A percentile compares a stretch with the other conserved stretches of the same genome.
phyloP scores from a whole-genome alignment of 257 asterid genomes.

The Petrea volubilis region DNA sequence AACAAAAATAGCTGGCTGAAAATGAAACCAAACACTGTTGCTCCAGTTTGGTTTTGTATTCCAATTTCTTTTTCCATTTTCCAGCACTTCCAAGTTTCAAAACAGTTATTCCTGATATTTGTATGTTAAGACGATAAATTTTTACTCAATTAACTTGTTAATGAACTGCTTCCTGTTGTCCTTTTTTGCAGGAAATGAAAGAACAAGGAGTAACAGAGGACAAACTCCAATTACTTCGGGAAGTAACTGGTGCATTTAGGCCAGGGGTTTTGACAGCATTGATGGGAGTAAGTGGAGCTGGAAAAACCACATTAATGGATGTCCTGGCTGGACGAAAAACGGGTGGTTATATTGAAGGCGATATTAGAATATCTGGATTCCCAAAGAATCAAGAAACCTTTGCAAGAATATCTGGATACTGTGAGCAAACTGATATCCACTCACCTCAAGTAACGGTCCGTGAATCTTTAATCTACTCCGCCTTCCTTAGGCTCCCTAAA shows the following conservation, averaged over 20 bases:
- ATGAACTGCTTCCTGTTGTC: too few species aligned
- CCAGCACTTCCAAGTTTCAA: too few species aligned
- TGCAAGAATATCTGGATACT: slow-evolving; percentile 77
- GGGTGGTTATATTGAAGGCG: slow-evolving; percentile 70
- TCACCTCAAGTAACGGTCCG: slow-evolving; percentile 76
- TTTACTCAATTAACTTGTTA: too few species aligned
- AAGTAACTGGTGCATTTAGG: slow-evolving; percentile 67
- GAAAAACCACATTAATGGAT: slow-evolving; percentile 76
- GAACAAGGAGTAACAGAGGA: slow-evolving; percentile 63
- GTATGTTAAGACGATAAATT: too few species aligned
- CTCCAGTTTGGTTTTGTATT: too few species aligned
- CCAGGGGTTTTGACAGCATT: slow-evolving; percentile 73
- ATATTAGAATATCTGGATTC: slow-evolving; percentile 63
- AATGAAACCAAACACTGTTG: too few species aligned
- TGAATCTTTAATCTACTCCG: slow-evolving; percentile 65
- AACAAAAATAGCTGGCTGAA: too few species aligned
- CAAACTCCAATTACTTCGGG: slow-evolving; percentile 60
- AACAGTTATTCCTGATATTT: too few species aligned
- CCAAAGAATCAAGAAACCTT: slow-evolving; percentile 75
- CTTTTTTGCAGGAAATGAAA: slow-evolving; percentile 60
- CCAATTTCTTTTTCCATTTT: too few species aligned
- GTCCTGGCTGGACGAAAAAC: slow-evolving; percentile 75
- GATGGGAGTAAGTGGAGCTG: slow-evolving; percentile 83
- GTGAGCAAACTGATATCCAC: slow-evolving; percentile 74
- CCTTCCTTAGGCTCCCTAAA: slow-evolving; percentile 68